Evolutionary conservation across 2,329 filamentous ascomycete species (phyloP), one percentile per base, ranked within the genome.

Genomic region (Paecilomyces fulvus): DNA sequence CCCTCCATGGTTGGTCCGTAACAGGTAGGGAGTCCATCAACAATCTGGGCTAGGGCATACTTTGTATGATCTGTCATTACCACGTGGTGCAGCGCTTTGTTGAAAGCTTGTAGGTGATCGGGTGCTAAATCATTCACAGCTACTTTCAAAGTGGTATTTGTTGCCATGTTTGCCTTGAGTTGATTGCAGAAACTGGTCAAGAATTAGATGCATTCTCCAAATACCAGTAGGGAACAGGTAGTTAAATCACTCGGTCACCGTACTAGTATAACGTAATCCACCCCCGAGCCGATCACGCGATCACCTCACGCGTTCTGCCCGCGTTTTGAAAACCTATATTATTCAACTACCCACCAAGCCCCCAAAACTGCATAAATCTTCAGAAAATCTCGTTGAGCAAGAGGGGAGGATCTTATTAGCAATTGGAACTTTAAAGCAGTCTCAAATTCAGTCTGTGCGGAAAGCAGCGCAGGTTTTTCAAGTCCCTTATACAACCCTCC

Each of bases 1-100:
- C n/a, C n/a, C n/a, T n/a, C n/a, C n/a, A n/a, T n/a, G n/a, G n/a
- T n/a, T n/a, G n/a, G n/a, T n/a, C n/a, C n/a, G n/a, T n/a, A n/a
- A 25, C 59, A 54, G 8, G 52, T 61, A 48, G 55, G 57, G n/a
- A 49, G 31, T 37, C 57, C 57, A 30, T 59, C 57, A 5, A 59
- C 52, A 43, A 58, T 59, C 46, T 59, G 57, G 12, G 52, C 52
- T n/a, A 57, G 51, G 11, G 30, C 30, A 28, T 55, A 28, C 7
- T 10, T 21, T 17, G 55, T 43, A 33, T 54, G 55, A 49, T 59
- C 52, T 17, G 52, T 33, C 17, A 49, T 43, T 1, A 59, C 37
- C 9, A 59, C 49, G 23, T 12, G 48, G 37, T 21, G 23, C 20
- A 59, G n/a, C 12, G 51, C 17, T 23, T 31, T 51, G 6, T 23